A percentile compares a stretch with the other conserved stretches of the same genome.
Conservation (phyloP, 805 yeast species). For the Ogataea pilisensis region DNA sequence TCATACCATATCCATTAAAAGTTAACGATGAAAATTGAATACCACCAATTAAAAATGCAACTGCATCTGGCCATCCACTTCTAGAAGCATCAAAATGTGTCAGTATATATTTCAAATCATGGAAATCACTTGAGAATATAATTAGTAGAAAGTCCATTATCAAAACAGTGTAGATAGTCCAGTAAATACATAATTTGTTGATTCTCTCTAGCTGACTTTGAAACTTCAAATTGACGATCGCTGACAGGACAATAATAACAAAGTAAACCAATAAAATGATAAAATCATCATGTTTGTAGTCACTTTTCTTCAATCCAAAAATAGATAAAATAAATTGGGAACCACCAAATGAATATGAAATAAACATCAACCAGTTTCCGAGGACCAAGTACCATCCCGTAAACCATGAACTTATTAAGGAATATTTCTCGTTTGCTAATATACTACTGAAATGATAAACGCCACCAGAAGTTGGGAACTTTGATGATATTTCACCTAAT, state of each 20-base stretch:
- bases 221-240: slow-evolving; percentile 58
- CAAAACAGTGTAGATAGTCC: slow-evolving; percentile 70
- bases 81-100: slow-evolving; percentile 66
- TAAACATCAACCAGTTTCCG: slow-evolving; percentile 77
- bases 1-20: slow-evolving; percentile 77
- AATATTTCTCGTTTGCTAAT: slow-evolving; percentile 52
- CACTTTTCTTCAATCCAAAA: slow-evolving; percentile 55
- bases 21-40: slow-evolving; percentile 77
- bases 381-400: slow-evolving; percentile 73
- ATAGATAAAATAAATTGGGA: slow-evolving; percentile 68
- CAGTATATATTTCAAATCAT: slow-evolving; percentile 54
- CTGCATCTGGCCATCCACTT: slow-evolving; percentile 69
- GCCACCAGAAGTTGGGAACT: slow-evolving; percentile 73
- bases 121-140: slow-evolving; percentile 53
- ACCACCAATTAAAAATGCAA: slow-evolving; percentile 78
- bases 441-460: slow-evolving; percentile 76
- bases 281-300: slow-evolving; percentile 53
- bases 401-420: slow-evolving; percentile 65
- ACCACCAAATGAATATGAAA: slow-evolving; percentile 71
- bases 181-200: slow-evolving; percentile 64
- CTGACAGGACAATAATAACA: slow-evolving; percentile 52
- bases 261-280: slow-evolving; percentile 56
- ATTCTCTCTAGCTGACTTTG: slow-evolving; percentile 58
- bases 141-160: slow-evolving; percentile 62
- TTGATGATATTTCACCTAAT: slow-evolving; percentile 71